Conservation (phyloP, 2,329 filamentous ascomycete species). For the Domatiomyces globalis region DNA sequence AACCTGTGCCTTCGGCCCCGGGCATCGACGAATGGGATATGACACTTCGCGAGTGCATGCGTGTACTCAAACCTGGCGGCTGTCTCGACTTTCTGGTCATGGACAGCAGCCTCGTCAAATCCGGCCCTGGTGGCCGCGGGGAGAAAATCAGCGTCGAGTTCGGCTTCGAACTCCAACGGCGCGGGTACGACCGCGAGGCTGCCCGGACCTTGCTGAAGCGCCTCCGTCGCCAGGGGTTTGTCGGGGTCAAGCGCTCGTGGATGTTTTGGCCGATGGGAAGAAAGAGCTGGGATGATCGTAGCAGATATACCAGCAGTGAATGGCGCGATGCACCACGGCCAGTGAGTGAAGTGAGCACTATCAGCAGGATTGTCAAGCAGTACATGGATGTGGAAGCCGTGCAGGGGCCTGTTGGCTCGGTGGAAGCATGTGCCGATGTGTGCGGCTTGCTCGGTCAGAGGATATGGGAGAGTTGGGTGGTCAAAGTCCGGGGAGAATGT, state of each 20-base stretch:
- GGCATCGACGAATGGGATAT: conserved; percentile 74
- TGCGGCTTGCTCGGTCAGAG: conserved; percentile 73
- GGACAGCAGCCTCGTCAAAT: conserved; percentile 78
- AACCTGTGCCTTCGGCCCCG: conserved; percentile 45
- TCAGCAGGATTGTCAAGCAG: conserved; percentile 17
- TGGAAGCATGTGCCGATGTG: conserved; percentile 56
- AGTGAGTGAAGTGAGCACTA: conserved; percentile 16
- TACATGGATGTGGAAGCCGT: conserved; percentile 44
- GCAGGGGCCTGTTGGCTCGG: conserved; percentile 46
- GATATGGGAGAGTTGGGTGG: conserved; percentile 93
- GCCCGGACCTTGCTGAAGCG: conserved; percentile 69
- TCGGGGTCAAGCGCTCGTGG: conserved; percentile 72
- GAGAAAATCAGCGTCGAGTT: conserved; percentile 84
- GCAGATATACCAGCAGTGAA: conserved; percentile 27
- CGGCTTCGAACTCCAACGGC: conserved; percentile 71
- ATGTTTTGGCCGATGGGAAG: conserved; percentile 71
- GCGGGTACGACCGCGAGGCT: conserved; percentile 76
- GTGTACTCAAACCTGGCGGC: conserved; percentile 82
- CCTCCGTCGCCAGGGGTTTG: conserved; percentile 61
- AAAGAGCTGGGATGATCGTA: conserved; percentile 13
- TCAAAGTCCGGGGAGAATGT: conserved; percentile 72
- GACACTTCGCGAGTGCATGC: conserved; percentile 72
- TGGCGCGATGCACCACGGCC: conserved; percentile 26
- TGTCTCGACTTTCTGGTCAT: conserved; percentile 83
- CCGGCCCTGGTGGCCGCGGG: conserved; percentile 50